Evolutionary conservation across 2,329 filamentous ascomycete species (phyloP).

Genomic region (Aquanectria penicillioides): DNA sequence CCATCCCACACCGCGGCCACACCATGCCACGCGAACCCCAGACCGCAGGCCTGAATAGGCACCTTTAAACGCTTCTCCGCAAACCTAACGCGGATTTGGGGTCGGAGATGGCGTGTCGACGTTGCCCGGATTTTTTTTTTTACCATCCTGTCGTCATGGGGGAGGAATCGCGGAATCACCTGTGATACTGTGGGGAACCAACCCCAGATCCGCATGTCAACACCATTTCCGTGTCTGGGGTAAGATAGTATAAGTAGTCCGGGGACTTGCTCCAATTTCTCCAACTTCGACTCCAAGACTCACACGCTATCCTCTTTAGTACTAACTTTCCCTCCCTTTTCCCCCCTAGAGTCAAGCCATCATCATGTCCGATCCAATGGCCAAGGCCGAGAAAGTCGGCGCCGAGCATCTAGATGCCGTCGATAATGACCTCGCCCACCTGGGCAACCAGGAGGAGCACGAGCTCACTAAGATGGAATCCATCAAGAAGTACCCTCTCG

Average conservation of each 20-base stretch:
- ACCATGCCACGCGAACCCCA: conserved; percentile 4
- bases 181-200: conserved; percentile 14
- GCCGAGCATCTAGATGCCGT: conserved; percentile 26
- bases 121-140: neutral
- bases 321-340: neutral
- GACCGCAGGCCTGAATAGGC: conserved; percentile 23
- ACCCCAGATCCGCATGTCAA: conserved; percentile 27
- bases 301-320: neutral
- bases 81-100: neutral
- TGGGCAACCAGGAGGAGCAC: conserved; percentile 43
- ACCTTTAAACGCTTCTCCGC: conserved; percentile 29
- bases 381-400: conserved; percentile 27
- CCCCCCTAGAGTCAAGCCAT: neutral
- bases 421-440: conserved; percentile 29
- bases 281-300: conserved; percentile 7
- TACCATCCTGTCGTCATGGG: conserved; percentile 13
- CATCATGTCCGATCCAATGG: conserved; percentile 10
- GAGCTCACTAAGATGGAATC: conserved; percentile 34
- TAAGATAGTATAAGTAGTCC: conserved; percentile 27
- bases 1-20: neutral
- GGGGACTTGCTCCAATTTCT: conserved; percentile 3
- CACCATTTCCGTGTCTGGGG: conserved; percentile 21
- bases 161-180: neutral
- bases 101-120: conserved; percentile 8
- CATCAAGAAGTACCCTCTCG: conserved; percentile 39